phyloP scores from a whole-genome alignment of 2,329 filamentous ascomycete genomes.

The Sphaceloma murrayae region DNA sequence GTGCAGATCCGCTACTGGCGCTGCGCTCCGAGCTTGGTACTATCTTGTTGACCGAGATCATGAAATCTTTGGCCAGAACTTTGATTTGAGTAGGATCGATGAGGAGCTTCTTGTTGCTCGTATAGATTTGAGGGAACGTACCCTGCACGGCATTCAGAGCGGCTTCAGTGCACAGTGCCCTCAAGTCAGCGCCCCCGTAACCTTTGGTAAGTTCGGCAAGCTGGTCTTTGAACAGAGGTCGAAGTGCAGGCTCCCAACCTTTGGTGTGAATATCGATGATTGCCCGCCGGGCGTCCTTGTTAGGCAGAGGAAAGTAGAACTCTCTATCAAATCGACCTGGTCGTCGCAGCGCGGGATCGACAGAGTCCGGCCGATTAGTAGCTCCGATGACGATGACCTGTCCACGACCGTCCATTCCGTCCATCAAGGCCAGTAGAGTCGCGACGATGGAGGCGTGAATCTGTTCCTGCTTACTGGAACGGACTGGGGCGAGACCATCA shows the following conservation, averaged over 20 bases:
- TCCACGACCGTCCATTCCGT: conserved; percentile 95
- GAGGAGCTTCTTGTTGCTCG: conserved; percentile 76
- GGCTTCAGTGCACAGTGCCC: conserved; percentile 90
- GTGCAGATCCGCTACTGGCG: conserved; percentile 70
- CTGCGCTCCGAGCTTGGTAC: conserved; percentile 90
- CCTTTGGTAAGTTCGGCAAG: conserved; percentile 87
- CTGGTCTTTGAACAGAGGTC: conserved; percentile 67
- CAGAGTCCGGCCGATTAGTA: conserved; percentile 94
- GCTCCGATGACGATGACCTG: conserved; percentile 98
- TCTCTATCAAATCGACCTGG: conserved; percentile 94
- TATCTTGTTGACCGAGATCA: conserved; percentile 93
- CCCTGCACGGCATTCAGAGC: conserved; percentile 91
- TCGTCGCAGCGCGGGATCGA: conserved; percentile 87
- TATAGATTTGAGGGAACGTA: conserved; percentile 93
- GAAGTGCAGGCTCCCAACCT: conserved; percentile 73
- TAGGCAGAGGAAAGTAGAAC: conserved; percentile 93
- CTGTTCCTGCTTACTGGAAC: conserved; percentile 97
- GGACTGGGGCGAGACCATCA: conserved; percentile 86
- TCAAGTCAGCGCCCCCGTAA: conserved; percentile 89
- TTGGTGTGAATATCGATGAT: conserved; percentile 95
- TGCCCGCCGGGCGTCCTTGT: conserved; percentile 64
- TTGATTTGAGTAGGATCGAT: conserved; percentile 78
- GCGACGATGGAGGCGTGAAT: conserved; percentile 97
- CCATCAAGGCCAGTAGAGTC: conserved; percentile 87
- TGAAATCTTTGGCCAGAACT: conserved; percentile 88